Conservation (phyloP, 306 rosid genomes). For the Neltuma alba region DNA sequence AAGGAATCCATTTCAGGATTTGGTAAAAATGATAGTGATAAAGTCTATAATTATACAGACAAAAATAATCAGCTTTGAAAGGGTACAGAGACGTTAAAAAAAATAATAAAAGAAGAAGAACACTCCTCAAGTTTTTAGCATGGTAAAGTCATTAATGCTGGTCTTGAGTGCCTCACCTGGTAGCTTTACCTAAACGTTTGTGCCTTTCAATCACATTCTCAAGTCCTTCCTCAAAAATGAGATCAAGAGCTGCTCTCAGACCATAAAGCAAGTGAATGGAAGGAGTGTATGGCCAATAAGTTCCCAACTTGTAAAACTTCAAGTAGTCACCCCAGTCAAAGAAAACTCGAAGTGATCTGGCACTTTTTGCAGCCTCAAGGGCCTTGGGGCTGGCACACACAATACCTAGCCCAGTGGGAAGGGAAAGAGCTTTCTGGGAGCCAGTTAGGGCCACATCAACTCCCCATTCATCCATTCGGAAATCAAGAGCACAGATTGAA, state of each 20-base stretch:
- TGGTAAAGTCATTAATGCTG: not conserved
- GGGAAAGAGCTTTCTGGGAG: constrained; percentile 98
- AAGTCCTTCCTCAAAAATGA: constrained; percentile 90
- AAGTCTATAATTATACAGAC: not conserved
- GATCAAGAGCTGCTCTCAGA: constrained; percentile 84
- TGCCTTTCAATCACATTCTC: constrained; percentile 90
- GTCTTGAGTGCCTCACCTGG: constrained; percentile 62
- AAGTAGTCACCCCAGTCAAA: constrained; percentile 96
- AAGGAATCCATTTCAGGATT: not conserved
- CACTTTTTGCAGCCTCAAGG: constrained; percentile 81
- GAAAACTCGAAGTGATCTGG: constrained; percentile 89
- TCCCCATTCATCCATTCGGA: constrained; percentile 99
- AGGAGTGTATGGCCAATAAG: constrained; percentile 99
- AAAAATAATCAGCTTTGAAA: no score
- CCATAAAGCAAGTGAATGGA: constrained; percentile 59
- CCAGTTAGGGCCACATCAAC: constrained; percentile 97
- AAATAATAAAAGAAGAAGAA: no score
- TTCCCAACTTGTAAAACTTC: constrained; percentile 88
- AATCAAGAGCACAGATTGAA: constrained; percentile 95
- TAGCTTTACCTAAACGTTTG: constrained; percentile 81
- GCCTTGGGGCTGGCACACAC: constrained; percentile 95
- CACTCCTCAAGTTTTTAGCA: not conserved
- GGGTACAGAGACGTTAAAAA: not conserved
- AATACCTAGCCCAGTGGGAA: constrained; percentile 93
- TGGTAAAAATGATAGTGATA: not conserved